Base-by-base conservation (phyloP, 2,329 filamentous ascomycete genomes). In the Lecanosticta acicola region DNA sequence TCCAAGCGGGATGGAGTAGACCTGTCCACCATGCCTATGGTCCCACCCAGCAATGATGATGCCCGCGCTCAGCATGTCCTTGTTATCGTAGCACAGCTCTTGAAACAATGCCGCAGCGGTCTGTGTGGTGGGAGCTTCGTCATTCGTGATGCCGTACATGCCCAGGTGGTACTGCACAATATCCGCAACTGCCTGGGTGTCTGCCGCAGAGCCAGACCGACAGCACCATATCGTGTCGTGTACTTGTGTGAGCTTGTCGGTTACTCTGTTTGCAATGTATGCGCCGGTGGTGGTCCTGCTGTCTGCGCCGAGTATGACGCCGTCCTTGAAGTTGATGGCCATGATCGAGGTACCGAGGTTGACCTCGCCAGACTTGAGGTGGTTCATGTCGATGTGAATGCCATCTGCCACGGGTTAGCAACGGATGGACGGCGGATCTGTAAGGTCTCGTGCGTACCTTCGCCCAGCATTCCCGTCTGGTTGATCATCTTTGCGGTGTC, bases 151-250 rank as follows among this genome's bases (percentile, higher is more conserved):
- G 54, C 86, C 84, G 69, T 94, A 97, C 73, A 96, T 81, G 60
- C 87, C 87, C 42, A 98, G 79, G 68, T 98, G 87, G 70, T 97
- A 96, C 66, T 94, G 87, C 34, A 98, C 93, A 62, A 98, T 96
- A 65, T 98, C 93, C 49, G 93, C 93, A 39, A 98, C 89, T 40
- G 93, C 93, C 72, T 98, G 93, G 49, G 93, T 98, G 66, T 98
- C 93, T 58, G 93, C 93, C 24, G 93, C 93, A 19, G 93, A 98
- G 41, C 93, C 93, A 51, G 93, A 97, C 64, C 93, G 85, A 75
- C 93, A 98, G 76, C 93, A 98, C 93, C 93, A 98, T 71, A 98
- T 97, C 49, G 91, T 97, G 71, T 98, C 93, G 73, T 94, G 87
- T 51, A 98, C 91, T 76, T 90, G 86, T 63, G 93, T 98, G 67